These are phyloP conservation scores for Mortierella hygrophila DNA, from an alignment of 192 early-diverging fungal species.

Conservation along the genomic window DNA sequence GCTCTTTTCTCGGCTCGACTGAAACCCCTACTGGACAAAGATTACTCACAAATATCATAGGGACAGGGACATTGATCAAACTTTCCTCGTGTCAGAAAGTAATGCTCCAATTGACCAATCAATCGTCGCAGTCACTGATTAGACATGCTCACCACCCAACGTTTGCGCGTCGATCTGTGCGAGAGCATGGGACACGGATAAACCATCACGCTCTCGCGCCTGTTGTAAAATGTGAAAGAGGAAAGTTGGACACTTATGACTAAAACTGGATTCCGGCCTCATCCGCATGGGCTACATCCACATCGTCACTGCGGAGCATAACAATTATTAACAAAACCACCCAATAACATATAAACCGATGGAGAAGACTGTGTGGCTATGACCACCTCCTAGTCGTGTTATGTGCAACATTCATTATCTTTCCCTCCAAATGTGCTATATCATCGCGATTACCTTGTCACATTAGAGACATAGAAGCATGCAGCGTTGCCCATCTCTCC, in stretches of 20 bases:
- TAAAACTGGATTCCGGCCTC: background rate
- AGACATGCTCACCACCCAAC: background rate
- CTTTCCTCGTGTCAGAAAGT: background rate
- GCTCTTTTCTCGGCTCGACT: background rate
- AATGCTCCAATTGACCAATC: background rate
- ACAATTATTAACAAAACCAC: background rate
- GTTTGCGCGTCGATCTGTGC: too few relatives aligned
- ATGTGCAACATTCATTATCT: background rate
- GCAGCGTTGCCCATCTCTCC: background rate
- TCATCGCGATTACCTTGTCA: background rate
- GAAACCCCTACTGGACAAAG: background rate
- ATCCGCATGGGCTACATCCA: background rate
- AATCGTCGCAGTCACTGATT: background rate
- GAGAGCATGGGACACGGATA: too few relatives aligned
- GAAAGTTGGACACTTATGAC: background rate
- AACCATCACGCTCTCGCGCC: too few relatives aligned
- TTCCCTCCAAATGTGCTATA: background rate
- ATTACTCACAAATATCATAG: background rate
- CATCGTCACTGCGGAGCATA: background rate
- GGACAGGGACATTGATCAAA: background rate
- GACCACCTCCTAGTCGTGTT: background rate
- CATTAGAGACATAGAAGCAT: background rate
- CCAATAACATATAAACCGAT: background rate
- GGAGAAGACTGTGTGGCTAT: background rate
- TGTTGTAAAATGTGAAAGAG: background rate